A percentile compares a stretch with the other conserved stretches of the same genome.
phyloP scores from a whole-genome alignment of 176 grass and related monocot genomes.

The Bonia amplexicaulis region DNA sequence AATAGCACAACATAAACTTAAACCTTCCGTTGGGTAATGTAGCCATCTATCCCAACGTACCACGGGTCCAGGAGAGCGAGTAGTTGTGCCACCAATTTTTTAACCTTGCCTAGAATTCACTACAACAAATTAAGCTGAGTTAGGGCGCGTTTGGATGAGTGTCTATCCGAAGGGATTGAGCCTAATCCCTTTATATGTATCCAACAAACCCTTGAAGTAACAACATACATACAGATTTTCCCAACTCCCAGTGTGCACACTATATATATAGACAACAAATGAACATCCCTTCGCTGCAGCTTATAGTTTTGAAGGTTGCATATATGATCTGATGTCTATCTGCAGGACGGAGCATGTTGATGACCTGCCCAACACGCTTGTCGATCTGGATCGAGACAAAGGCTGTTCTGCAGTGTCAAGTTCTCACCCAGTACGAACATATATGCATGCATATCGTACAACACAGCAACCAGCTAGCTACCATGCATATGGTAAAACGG shows the following conservation, averaged over 20 bases:
- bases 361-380: conserved; percentile 18
- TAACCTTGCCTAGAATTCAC: no score
- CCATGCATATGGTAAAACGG: neutral
- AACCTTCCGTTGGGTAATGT: no score
- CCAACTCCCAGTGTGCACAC: no score
- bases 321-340: conserved; percentile 10
- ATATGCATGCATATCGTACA: neutral
- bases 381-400: conserved; percentile 1
- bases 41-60: no score
- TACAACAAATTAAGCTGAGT: no score
- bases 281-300: neutral
- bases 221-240: no score
- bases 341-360: conserved; percentile 12
- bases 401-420: neutral
- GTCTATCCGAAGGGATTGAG: no score
- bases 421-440: neutral
- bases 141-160: no score
- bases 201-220: no score
- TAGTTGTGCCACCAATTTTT: no score
- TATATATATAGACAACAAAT: neutral
- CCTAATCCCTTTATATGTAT: no score
- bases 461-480: neutral
- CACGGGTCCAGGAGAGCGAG: no score
- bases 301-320: neutral
- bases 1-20: neutral